phyloP scores from a whole-genome alignment of 306 rosid species.

The Malus asiatica region DNA sequence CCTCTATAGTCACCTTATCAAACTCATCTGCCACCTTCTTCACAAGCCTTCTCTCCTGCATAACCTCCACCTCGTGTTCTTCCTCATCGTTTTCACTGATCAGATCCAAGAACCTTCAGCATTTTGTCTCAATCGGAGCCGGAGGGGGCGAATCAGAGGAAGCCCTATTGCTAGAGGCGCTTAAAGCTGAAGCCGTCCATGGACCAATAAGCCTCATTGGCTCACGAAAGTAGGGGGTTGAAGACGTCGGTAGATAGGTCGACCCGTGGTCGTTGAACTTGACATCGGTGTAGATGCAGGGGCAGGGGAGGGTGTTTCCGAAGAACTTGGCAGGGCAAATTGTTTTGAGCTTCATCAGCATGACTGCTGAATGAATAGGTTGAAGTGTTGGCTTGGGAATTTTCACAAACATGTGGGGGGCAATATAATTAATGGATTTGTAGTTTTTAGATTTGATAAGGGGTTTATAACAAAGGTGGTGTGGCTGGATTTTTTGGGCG shows the following conservation, averaged over 20 bases:
- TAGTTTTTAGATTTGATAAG: background rate
- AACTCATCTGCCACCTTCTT: conserved; percentile 81
- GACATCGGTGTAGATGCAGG: conserved; percentile 45
- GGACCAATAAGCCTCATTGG: conserved; percentile 92
- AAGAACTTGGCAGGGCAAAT: conserved; percentile 69
- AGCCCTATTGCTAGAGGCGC: conserved; percentile 31
- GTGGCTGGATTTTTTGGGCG: conserved; percentile 7
- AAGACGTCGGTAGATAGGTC: conserved; percentile 55
- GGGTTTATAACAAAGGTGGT: background rate
- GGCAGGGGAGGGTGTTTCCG: conserved; percentile 48
- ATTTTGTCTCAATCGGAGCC: conserved; percentile 50
- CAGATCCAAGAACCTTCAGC: conserved; percentile 32
- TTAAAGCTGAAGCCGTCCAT: conserved; percentile 81
- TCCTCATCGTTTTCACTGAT: conserved; percentile 18
- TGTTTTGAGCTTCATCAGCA: conserved; percentile 48
- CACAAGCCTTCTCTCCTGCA: conserved; percentile 42
- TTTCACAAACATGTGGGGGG: background rate
- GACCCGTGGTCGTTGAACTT: conserved; percentile 51
- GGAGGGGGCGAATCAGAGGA: conserved; percentile 49
- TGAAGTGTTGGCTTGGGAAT: background rate
- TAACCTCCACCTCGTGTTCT: background rate
- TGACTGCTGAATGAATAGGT: background rate
- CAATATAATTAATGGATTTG: background rate
- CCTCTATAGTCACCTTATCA: conserved; percentile 60
- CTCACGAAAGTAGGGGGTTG: conserved; percentile 64